These are phyloP conservation scores for Metschnikowia bowlesiae DNA, from an alignment of 805 yeast species.

Conservation along the genomic window DNA sequence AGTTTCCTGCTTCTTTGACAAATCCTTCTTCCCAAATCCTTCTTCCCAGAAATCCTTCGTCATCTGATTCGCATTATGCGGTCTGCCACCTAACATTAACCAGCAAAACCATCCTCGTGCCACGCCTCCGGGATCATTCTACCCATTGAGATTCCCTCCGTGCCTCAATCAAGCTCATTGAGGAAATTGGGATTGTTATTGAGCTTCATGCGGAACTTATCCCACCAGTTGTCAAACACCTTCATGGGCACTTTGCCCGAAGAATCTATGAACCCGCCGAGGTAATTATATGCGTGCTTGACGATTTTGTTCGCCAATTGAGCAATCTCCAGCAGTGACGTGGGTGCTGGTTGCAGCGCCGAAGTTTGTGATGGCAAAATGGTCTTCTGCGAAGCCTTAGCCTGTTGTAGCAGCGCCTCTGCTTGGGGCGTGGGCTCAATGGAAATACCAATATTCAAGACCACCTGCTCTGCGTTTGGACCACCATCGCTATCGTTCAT, in stretches of 20 bases:
- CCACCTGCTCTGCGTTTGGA: conserved; percentile 4
- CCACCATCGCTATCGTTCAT: conserved; percentile 25
- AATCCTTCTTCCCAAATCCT: no score
- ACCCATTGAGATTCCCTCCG: neutral
- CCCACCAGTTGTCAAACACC: conserved; percentile 94
- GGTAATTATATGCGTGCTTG: conserved; percentile 84
- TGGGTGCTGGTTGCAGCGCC: conserved; percentile 17
- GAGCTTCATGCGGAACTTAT: conserved; percentile 70
- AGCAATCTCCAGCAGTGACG: conserved; percentile 36
- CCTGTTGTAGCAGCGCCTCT: conserved; percentile 47
- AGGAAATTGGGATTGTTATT: conserved; percentile 80
- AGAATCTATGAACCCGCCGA: conserved; percentile 80
- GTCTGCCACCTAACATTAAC: no score
- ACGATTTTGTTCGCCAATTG: conserved; percentile 81
- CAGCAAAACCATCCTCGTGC: no score
- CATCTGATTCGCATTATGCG: no score
- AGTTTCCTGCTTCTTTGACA: no score
- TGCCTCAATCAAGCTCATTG: conserved; percentile 32
- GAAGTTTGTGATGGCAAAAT: conserved; percentile 21
- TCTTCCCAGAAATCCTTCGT: no score
- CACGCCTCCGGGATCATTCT: neutral
- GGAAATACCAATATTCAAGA: conserved; percentile 72
- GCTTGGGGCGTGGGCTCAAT: conserved; percentile 77
- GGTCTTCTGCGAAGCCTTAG: conserved; percentile 25
- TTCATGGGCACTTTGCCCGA: conserved; percentile 82